Base-by-base conservation (phyloP, 176 grass and related monocot species). In the Cymbopogon citratus region DNA sequence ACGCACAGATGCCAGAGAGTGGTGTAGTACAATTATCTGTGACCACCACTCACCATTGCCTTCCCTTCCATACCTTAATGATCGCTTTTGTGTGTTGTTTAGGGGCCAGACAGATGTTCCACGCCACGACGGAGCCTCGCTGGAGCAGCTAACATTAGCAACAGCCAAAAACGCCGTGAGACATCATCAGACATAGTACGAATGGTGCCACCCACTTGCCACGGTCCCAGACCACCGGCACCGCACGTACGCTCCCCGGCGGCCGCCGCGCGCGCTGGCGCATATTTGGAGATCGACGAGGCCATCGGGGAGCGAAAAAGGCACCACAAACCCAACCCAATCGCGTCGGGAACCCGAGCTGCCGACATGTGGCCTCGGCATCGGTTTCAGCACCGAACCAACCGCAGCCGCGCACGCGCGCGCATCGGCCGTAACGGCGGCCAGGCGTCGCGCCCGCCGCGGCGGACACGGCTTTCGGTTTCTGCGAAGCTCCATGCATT, bases 311-410 rank as follows among this genome's bases (percentile, higher is more conserved):
- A 12, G 0, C 28, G 15, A 3, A 36, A 80, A 80, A 68, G 15
- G 29, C 3, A 51, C 5, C 61, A 4, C 28, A 24, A 35, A 9
- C 43, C 18, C 9, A 78, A 33, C 16, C 62, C 41, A 66, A 80
- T 67, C 63, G 77, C 62, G 40, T 34, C 76, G 45, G 76, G 69
- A 18, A 18, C 14, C 45, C 19, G 26, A 44, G 54, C 41, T 87
- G 65, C 85, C 85, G 79, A 87, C 85, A 82, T 59, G 7, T 76
- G 13, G 75, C n/a, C 57, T 14, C 72, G 24, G 77, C 65, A 7
- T 80, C 48, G 78, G 78, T 27, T 81, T 60, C 75, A 27, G 29
- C 19, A 27, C 52, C 38, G 26, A 34, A 7, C 80, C 81, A 52
- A 67, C 77, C 61, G 75, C 14, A 0, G 73, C 0, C 48, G 48